phyloP scores from a whole-genome alignment of 352 stramenopile species.

The Phytophthora melonis region DNA sequence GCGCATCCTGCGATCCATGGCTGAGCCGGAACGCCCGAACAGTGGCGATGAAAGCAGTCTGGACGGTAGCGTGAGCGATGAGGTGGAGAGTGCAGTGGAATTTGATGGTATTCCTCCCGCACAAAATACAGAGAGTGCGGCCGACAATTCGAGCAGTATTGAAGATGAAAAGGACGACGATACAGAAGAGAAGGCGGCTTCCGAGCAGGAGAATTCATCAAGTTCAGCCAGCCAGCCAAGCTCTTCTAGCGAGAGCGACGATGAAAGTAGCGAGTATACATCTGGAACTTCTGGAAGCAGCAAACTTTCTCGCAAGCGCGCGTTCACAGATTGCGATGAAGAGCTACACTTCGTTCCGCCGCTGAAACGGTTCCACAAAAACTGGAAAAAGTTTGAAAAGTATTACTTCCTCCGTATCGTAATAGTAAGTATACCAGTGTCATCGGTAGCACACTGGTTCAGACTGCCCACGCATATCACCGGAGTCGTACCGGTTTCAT shows the following conservation, averaged over 20 bases:
- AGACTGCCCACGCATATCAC: too few relatives aligned
- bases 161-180: neutral
- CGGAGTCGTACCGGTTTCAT: too few relatives aligned
- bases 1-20: neutral
- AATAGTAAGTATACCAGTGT: too few relatives aligned
- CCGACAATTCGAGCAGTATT: neutral
- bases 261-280: neutral
- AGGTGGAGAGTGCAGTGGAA: neutral
- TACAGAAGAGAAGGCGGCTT: neutral
- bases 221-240: neutral
- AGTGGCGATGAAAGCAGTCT: neutral
- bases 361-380: slow-evolving; percentile 3
- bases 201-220: neutral
- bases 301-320: neutral
- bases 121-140: neutral
- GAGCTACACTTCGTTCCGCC: neutral
- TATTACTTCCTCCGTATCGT: too few relatives aligned
- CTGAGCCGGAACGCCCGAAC: neutral
- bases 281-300: neutral
- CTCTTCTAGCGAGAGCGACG: neutral
- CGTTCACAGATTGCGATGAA: neutral
- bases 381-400: too few relatives aligned
- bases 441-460: too few relatives aligned
- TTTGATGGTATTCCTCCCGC: neutral
- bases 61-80: neutral